Evolutionary conservation across 2,329 filamentous ascomycete genomes (phyloP).

Genomic region (Coniochaeta hoffmannii): DNA sequence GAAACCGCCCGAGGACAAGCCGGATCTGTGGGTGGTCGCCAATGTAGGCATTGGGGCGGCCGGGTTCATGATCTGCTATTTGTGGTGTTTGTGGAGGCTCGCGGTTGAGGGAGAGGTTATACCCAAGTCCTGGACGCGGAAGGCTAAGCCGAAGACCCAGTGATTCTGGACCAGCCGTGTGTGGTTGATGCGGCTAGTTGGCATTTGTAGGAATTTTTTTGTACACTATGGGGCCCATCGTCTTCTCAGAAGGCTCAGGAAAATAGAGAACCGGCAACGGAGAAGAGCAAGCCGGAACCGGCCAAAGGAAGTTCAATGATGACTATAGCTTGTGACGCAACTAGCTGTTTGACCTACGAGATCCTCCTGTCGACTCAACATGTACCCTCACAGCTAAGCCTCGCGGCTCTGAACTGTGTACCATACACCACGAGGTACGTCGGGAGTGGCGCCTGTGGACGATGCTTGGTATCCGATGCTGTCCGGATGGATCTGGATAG

Average conservation of each 20-base stretch:
- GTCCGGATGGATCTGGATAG: too few species aligned
- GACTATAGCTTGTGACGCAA: too few species aligned
- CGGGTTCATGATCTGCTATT: constrained; percentile 79
- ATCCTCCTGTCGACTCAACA: background rate
- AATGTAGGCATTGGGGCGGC: constrained; percentile 82
- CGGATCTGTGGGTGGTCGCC: constrained; percentile 88
- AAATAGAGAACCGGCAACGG: too few species aligned
- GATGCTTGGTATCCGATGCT: too few species aligned
- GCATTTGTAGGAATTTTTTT: too few species aligned
- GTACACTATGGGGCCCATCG: too few species aligned
- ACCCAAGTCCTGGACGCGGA: constrained; percentile 18
- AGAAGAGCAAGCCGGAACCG: too few species aligned
- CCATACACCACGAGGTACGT: too few species aligned
- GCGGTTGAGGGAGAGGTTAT: constrained; percentile 51
- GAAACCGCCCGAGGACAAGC: constrained; percentile 64
- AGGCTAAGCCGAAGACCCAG: constrained; percentile 31
- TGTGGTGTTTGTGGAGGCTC: constrained; percentile 79
- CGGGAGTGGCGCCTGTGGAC: too few species aligned
- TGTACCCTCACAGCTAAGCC: background rate
- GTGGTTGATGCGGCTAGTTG: too few species aligned
- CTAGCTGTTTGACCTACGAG: background rate
- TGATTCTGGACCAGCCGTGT: constrained; percentile 5
- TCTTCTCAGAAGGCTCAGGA: too few species aligned
- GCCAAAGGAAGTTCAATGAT: too few species aligned
- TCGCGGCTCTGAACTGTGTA: background rate